A percentile compares a stretch with the other conserved stretches of the same genome.
Evolutionary conservation across 192 early-diverging fungal genomes (phyloP).

Genomic region (Kickxella alabastrina): DNA sequence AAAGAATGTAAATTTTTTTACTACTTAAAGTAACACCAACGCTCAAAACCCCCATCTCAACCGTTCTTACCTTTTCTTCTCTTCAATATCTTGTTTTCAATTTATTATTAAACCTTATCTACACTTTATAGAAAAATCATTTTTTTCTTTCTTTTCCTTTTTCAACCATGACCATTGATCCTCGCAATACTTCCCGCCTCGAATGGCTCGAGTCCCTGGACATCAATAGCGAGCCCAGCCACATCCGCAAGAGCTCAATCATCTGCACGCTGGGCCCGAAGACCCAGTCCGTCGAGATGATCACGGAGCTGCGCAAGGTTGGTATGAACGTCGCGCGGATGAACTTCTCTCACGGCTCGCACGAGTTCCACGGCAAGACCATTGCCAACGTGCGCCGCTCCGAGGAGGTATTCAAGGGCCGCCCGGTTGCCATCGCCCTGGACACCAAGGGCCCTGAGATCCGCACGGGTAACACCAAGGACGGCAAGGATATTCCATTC

Average conservation of each 20-base stretch:
- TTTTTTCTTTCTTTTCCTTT: neutral
- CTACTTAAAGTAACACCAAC: too few species aligned
- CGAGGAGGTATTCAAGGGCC: slow-evolving; percentile 41
- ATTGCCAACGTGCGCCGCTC: slow-evolving; percentile 66
- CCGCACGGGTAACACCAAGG: slow-evolving; percentile 77
- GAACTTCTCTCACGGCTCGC: slow-evolving; percentile 70
- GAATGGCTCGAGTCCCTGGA: slow-evolving; percentile 68
- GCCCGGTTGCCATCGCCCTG: slow-evolving; percentile 66
- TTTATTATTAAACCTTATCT: neutral
- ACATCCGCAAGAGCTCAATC: slow-evolving; percentile 73
- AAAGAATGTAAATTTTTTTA: too few species aligned
- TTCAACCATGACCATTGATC: slow-evolving; percentile 30
- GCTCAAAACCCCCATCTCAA: too few species aligned
- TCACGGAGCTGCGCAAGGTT: slow-evolving; percentile 62
- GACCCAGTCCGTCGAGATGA: slow-evolving; percentile 70
- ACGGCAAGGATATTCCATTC: slow-evolving; percentile 70
- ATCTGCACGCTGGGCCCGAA: slow-evolving; percentile 81
- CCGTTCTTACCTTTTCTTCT: neutral
- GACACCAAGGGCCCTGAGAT: slow-evolving; percentile 89
- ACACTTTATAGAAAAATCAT: neutral
- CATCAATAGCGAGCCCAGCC: slow-evolving; percentile 55
- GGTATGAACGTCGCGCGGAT: slow-evolving; percentile 84
- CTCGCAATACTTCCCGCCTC: slow-evolving; percentile 60
- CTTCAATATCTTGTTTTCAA: slow-evolving; percentile 1
- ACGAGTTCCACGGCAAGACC: slow-evolving; percentile 69